phyloP scores from a whole-genome alignment of 345 rosid species.

The Moringa oleifera region DNA sequence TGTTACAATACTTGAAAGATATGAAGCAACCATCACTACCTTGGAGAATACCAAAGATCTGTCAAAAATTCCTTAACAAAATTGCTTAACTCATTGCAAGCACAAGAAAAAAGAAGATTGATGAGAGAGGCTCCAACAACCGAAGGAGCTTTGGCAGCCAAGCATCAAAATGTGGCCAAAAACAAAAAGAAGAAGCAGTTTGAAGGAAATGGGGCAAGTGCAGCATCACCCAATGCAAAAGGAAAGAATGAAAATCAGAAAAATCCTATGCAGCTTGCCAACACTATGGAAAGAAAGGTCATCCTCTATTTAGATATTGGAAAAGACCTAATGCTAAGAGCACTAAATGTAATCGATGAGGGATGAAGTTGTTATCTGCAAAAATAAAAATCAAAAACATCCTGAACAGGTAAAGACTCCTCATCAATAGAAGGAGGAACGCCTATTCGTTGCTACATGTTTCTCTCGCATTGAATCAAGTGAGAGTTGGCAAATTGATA shows the following conservation, averaged over 20 bases:
- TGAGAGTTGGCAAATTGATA: not conserved
- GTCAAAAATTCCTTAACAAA: conserved; percentile 2
- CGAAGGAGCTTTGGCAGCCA: conserved; percentile 3
- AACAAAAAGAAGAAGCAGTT: not conserved
- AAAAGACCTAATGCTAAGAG: conserved; percentile 6
- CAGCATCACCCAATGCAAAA: not conserved
- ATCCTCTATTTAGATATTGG: conserved; percentile 1
- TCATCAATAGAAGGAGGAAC: conserved; percentile 9
- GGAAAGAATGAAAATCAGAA: not conserved
- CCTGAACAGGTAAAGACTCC: not conserved
- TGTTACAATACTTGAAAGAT: conserved; percentile 2
- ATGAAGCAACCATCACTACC: not conserved
- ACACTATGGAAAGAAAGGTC: not conserved
- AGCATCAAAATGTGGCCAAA: not conserved
- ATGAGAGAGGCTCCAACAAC: not conserved
- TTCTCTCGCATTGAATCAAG: not conserved
- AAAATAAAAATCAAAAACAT: not conserved
- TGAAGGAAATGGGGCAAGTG: too few relatives aligned
- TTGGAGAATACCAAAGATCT: conserved; percentile 12
- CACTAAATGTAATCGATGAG: conserved; percentile 8
- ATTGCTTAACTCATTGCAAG: not conserved
- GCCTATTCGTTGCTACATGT: conserved; percentile 4
- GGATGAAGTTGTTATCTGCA: conserved; percentile 2
- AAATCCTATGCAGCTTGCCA: conserved; percentile 2
- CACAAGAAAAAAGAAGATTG: conserved; percentile 4